These are phyloP conservation scores for Nannizzia gypsea DNA, from an alignment of 2,329 filamentous ascomycete genomes.

Conservation along the genomic window DNA sequence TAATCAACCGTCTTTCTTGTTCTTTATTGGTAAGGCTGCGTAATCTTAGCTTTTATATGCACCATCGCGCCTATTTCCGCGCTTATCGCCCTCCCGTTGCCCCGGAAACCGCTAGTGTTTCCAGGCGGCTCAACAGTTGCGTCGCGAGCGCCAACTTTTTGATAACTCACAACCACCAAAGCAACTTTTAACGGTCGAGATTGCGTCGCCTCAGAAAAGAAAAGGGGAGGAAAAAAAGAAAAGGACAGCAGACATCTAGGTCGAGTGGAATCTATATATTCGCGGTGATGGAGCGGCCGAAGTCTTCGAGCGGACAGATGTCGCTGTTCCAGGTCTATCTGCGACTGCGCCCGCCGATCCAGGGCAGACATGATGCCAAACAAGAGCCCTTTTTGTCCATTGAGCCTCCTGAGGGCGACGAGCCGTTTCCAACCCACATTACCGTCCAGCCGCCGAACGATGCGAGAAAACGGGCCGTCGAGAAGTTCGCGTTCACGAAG, in stretches of 20 bases:
- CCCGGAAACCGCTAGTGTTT: not conserved
- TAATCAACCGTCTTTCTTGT: not conserved
- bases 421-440: slow-evolving; percentile 51
- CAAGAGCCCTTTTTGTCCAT: slow-evolving; percentile 49
- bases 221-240: not conserved
- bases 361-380: slow-evolving; percentile 19
- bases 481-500: slow-evolving; percentile 86
- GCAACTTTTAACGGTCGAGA: not conserved
- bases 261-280: not conserved
- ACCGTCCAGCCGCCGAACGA: slow-evolving; percentile 73
- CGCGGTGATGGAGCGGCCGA: slow-evolving; percentile 19
- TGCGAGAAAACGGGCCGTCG: slow-evolving; percentile 69
- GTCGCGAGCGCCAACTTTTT: not conserved
- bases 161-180: not conserved
- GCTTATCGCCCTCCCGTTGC: not conserved
- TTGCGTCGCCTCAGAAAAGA: not conserved
- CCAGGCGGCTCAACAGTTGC: not conserved
- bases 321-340: slow-evolving; percentile 85
- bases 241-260: not conserved
- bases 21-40: not conserved
- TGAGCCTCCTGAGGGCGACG: slow-evolving; percentile 42
- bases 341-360: slow-evolving; percentile 59
- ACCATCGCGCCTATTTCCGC: not conserved
- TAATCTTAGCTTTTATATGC: not conserved
- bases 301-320: slow-evolving; percentile 25